Conservation (phyloP, 768 basidiomycete genomes). For the Kwoniella mangroviensis region DNA sequence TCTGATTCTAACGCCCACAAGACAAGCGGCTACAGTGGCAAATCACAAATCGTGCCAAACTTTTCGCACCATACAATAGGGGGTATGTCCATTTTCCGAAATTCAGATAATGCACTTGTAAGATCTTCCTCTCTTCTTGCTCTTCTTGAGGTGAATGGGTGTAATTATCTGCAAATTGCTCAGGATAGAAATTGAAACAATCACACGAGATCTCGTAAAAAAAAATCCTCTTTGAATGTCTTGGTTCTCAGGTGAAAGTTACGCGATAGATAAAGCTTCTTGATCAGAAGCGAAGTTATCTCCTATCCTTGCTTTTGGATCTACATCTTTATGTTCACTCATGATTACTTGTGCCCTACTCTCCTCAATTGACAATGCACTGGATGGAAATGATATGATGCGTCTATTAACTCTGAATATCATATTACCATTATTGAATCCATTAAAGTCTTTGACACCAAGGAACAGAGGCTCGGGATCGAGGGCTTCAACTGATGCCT, state of each 20-base stretch:
- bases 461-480: not conserved
- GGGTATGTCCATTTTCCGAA: not conserved
- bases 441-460: not conserved
- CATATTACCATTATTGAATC: not conserved
- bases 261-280: not conserved
- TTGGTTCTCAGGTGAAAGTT: not conserved
- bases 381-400: not conserved
- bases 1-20: too few species aligned
- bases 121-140: not conserved
- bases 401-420: not conserved
- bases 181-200: not conserved
- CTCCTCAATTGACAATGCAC: not conserved
- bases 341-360: not conserved
- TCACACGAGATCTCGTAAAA: not conserved
- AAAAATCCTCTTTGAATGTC: not conserved
- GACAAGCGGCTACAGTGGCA: too few species aligned
- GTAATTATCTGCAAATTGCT: not conserved
- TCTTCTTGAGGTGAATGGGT: not conserved
- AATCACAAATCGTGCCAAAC: too few species aligned
- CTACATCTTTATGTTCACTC: not conserved
- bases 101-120: not conserved
- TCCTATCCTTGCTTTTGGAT: not conserved
- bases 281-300: not conserved
- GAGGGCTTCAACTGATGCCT: not conserved
- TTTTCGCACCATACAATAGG: too few species aligned